These are phyloP conservation scores for Meredithiella fracta DNA, from an alignment of 2,329 filamentous ascomycete species.

Conservation along the genomic window DNA sequence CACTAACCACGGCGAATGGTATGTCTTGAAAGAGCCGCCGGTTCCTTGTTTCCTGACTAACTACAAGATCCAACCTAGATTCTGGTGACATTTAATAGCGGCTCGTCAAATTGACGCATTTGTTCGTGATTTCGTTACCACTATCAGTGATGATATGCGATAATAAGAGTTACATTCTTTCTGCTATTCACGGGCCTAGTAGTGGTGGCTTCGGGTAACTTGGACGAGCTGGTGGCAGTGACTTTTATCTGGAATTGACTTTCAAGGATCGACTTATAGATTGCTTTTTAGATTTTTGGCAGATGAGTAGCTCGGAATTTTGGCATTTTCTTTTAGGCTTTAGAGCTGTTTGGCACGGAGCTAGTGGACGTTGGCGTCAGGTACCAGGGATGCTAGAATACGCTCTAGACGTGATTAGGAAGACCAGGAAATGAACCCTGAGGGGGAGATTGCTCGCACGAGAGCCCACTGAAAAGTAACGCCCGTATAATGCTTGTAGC, in stretches of 20 bases:
- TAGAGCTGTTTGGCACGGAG: neutral
- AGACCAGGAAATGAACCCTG: neutral
- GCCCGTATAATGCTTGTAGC: neutral
- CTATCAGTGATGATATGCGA: no score
- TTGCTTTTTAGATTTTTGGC: neutral
- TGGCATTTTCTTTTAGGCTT: neutral
- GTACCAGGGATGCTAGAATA: conserved; percentile 4
- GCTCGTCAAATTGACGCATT: neutral
- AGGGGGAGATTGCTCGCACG: neutral
- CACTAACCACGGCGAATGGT: neutral
- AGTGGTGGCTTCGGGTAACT: neutral
- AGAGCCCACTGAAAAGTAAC: neutral
- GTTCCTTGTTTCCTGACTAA: neutral
- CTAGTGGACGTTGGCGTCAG: conserved; percentile 2
- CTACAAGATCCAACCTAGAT: neutral
- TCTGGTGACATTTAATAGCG: neutral
- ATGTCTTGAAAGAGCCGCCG: neutral
- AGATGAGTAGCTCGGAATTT: neutral
- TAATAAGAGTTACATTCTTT: no score
- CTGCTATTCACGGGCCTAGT: neutral
- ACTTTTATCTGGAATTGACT: conserved; percentile 7
- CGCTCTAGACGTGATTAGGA: neutral
- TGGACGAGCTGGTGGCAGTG: conserved; percentile 1
- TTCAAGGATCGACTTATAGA: neutral
- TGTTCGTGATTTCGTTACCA: neutral